phyloP scores from a whole-genome alignment of 441 rosid genomes.

The Hura crepitans region DNA sequence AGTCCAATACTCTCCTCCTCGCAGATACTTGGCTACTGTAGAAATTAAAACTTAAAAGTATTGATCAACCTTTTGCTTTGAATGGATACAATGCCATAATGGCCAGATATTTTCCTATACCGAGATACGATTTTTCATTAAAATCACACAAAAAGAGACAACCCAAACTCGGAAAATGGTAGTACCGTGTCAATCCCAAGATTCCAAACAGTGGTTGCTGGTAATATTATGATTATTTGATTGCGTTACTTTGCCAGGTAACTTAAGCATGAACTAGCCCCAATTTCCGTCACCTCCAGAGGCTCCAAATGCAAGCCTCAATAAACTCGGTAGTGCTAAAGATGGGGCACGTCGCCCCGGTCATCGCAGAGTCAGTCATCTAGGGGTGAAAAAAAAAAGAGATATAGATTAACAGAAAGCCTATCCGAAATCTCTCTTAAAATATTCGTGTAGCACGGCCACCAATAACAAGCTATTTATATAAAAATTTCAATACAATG shows the following conservation, averaged over 20 bases:
- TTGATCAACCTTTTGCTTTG: too few species aligned
- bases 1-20: not conserved
- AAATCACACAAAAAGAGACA: not conserved
- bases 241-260: not conserved
- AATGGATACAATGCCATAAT: not conserved
- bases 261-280: constrained; percentile 7
- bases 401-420: too few species aligned
- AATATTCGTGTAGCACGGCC: too few species aligned
- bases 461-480: too few species aligned
- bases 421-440: constrained; percentile 23
- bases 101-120: too few species aligned
- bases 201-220: not conserved
- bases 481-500: not conserved
- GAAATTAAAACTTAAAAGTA: not conserved
- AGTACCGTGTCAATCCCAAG: not conserved
- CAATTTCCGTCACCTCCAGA: constrained; percentile 32
- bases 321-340: constrained; percentile 30
- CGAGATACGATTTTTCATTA: not conserved
- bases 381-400: too few species aligned
- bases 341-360: constrained; percentile 39
- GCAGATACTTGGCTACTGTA: not conserved
- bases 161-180: not conserved
- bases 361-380: not conserved
- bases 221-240: not conserved
- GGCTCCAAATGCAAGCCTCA: constrained; percentile 33